phyloP scores from a whole-genome alignment of 108 stramenopile species.

The Nitzschia sp. region DNA sequence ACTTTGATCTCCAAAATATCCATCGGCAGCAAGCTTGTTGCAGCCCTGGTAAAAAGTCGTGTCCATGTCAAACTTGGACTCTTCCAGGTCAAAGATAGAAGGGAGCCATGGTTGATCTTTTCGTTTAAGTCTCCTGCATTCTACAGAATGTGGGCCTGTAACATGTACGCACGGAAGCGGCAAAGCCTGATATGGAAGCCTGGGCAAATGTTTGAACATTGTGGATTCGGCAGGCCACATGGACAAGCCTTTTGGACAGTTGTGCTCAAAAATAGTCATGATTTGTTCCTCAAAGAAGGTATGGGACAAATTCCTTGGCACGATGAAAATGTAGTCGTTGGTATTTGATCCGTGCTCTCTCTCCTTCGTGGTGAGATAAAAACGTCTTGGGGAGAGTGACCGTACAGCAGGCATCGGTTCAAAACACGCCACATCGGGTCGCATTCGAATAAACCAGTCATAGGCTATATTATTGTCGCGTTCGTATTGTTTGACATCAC shows the following conservation, averaged over 20 bases:
- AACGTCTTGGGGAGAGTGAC: not conserved
- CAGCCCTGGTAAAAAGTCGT: not conserved
- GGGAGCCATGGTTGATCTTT: not conserved
- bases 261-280: no score
- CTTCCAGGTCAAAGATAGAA: not conserved
- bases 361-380: not conserved
- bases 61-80: not conserved
- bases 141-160: not conserved
- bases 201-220: no score
- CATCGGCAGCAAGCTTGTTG: not conserved
- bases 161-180: not conserved
- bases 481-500: not conserved
- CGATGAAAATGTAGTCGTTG: conserved; percentile 1
- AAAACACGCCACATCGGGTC: not conserved
- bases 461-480: not conserved
- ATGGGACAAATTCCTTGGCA: no score
- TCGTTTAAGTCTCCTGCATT: not conserved
- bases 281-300: no score
- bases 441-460: not conserved
- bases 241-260: not conserved
- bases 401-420: not conserved
- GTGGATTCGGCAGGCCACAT: no score
- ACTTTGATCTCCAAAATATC: conserved; percentile 6
- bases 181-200: no score
- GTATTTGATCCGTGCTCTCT: not conserved